These are phyloP conservation scores for Heritiera littoralis DNA, from an alignment of 345 rosid species.

Conservation along the genomic window DNA sequence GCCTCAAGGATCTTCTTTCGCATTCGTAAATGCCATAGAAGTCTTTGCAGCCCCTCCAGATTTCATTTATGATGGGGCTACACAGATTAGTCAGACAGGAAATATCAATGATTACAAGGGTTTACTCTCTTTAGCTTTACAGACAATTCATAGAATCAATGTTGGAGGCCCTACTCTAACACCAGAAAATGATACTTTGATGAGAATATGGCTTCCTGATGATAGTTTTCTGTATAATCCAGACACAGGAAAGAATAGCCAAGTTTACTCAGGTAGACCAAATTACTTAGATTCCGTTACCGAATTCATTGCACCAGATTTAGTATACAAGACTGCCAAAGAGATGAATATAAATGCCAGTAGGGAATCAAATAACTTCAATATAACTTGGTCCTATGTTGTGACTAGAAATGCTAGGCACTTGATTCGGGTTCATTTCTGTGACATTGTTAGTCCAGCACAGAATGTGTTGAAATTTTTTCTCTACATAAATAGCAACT, in stretches of 20 bases:
- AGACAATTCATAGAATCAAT: conserved; percentile 40
- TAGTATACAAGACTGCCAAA: conserved; percentile 46
- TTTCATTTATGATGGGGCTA: conserved; percentile 22
- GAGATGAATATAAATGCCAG: conserved; percentile 17
- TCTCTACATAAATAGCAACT: conserved; percentile 40
- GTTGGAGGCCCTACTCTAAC: conserved; percentile 39
- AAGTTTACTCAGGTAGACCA: not conserved
- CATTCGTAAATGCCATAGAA: conserved; percentile 70
- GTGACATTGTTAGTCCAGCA: conserved; percentile 33
- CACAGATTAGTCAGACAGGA: conserved; percentile 7
- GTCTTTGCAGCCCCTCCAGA: conserved; percentile 42
- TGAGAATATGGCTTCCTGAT: conserved; percentile 52
- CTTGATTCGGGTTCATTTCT: conserved; percentile 60
- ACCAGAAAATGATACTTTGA: conserved; percentile 36
- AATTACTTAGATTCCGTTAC: not conserved
- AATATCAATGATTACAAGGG: not conserved
- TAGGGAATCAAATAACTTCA: not conserved
- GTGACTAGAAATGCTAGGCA: conserved; percentile 41
- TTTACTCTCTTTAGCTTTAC: conserved; percentile 32
- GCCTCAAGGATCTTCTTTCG: conserved; percentile 45
- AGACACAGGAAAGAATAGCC: conserved; percentile 8
- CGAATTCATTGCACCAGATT: conserved; percentile 41
- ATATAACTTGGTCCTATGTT: conserved; percentile 48
- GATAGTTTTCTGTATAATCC: conserved; percentile 26
- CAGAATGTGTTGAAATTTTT: conserved; percentile 20